A percentile compares a stretch with the other conserved stretches of the same genome.
phyloP scores from a whole-genome alignment of 441 rosid species.

The Gossypium trilobum region DNA sequence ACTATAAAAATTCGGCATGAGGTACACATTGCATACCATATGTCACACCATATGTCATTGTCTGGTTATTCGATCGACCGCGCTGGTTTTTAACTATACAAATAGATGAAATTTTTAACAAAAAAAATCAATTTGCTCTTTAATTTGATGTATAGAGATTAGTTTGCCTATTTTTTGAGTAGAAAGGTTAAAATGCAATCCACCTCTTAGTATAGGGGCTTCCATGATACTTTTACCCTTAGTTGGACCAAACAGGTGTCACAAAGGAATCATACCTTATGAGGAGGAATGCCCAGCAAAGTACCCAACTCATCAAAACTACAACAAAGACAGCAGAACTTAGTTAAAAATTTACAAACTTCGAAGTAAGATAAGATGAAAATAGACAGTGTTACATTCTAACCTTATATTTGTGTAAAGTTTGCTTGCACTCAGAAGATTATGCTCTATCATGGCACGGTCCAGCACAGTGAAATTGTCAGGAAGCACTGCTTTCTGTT shows the following conservation, averaged over 20 bases:
- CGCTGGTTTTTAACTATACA: neutral
- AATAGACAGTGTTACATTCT: slow-evolving; percentile 12
- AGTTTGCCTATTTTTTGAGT: neutral
- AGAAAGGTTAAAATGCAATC: neutral
- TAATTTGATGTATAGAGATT: neutral
- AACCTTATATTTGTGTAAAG: slow-evolving; percentile 94
- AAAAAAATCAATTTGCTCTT: neutral
- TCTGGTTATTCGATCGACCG: neutral
- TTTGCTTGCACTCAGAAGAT: slow-evolving; percentile 92
- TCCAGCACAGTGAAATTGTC: slow-evolving; percentile 93
- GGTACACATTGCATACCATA: neutral
- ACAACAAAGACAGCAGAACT: slow-evolving; percentile 15
- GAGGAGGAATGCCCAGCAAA: slow-evolving; percentile 85
- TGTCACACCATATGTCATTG: neutral
- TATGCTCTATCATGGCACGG: slow-evolving; percentile 97
- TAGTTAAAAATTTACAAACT: neutral
- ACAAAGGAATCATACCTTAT: slow-evolving; percentile 41
- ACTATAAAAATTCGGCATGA: neutral
- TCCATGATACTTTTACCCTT: neutral
- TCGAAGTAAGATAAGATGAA: neutral
- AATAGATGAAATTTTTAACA: neutral
- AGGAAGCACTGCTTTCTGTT: slow-evolving; percentile 86
- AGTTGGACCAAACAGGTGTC: neutral
- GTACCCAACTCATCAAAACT: slow-evolving; percentile 97
- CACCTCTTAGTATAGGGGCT: neutral